phyloP scores from a whole-genome alignment of 108 stramenopile species.

The Stephanodiscus triporus region DNA sequence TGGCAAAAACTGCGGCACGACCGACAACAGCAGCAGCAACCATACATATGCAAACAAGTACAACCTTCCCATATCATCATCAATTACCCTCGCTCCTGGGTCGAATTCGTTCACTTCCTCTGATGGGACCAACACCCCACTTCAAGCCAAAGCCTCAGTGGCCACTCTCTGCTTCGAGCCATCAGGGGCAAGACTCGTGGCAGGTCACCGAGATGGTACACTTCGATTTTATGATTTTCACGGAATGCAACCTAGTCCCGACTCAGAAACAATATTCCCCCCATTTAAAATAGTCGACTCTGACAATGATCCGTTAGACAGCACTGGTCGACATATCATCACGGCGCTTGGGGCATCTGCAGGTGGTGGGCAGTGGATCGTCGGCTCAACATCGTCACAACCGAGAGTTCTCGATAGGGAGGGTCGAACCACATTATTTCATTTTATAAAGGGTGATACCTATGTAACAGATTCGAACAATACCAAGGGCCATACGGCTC shows the following conservation, averaged over 20 bases:
- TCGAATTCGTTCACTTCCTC: conserved; percentile 47
- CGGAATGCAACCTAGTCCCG: conserved; percentile 65
- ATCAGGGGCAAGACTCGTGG: conserved; percentile 80
- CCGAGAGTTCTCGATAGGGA: conserved; percentile 84
- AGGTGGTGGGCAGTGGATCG: conserved; percentile 79
- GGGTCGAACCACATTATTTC: conserved; percentile 64
- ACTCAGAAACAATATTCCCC: conserved; percentile 23
- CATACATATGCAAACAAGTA: conserved; percentile 20
- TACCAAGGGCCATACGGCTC: conserved; percentile 85
- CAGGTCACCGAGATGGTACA: conserved; percentile 73
- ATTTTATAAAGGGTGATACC: conserved; percentile 87
- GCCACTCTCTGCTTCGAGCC: conserved; percentile 71
- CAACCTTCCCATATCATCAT: conserved; percentile 49
- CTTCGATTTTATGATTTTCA: conserved; percentile 87
- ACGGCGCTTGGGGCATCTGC: conserved; percentile 46
- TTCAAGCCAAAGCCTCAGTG: conserved; percentile 50
- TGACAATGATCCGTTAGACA: conserved; percentile 50
- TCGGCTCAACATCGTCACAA: conserved; percentile 79
- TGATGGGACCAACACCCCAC: conserved; percentile 43
- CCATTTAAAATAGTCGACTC: conserved; percentile 52
- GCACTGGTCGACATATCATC: conserved; percentile 47
- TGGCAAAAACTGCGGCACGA: conserved; percentile 9
- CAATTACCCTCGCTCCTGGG: conserved; percentile 44
- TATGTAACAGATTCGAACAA: conserved; percentile 86
- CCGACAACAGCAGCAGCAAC: conserved; percentile 10